phyloP scores from a whole-genome alignment of 805 yeast genomes.

The Zygoascus biomembranicola region DNA sequence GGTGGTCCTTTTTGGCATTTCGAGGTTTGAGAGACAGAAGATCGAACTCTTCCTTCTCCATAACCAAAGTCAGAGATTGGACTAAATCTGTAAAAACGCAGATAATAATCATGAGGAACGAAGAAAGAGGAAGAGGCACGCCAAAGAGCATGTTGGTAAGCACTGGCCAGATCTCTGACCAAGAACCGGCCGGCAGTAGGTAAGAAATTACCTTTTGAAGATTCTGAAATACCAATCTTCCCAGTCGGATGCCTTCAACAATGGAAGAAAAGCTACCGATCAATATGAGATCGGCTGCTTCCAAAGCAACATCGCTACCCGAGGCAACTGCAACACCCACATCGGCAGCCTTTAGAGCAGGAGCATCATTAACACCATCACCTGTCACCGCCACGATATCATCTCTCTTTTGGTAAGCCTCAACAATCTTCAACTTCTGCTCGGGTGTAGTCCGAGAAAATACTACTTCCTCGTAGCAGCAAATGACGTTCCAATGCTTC shows the following conservation, averaged over 20 bases:
- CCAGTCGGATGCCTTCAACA: conserved; percentile 86
- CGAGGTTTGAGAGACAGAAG: conserved; percentile 37
- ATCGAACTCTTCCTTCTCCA: conserved; percentile 38
- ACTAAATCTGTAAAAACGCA: conserved; percentile 41
- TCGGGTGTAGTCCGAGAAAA: conserved; percentile 38
- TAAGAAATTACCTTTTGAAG: conserved; percentile 38
- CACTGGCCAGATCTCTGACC: conserved; percentile 44
- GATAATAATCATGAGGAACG: conserved; percentile 45
- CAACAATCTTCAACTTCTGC: conserved; percentile 42
- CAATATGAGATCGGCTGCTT: conserved; percentile 16
- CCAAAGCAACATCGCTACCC: conserved; percentile 17
- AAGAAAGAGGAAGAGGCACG: conserved; percentile 40
- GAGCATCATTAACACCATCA: conserved; percentile 97
- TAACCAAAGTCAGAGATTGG: conserved; percentile 38
- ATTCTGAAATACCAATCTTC: conserved; percentile 52
- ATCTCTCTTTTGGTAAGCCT: conserved; percentile 55
- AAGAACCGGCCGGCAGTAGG: conserved; percentile 46
- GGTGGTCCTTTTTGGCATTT: conserved; percentile 33
- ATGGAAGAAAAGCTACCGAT: conserved; percentile 52
- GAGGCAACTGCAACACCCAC: conserved; percentile 74
- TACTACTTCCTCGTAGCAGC: conserved; percentile 34
- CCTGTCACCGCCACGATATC: conserved; percentile 99
- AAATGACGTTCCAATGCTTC: conserved; percentile 36
- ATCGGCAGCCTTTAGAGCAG: conserved; percentile 93
- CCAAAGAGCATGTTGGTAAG: conserved; percentile 41